phyloP scores from a whole-genome alignment of 2,329 filamentous ascomycete genomes.

The Ophiocordyceps sinensis region DNA sequence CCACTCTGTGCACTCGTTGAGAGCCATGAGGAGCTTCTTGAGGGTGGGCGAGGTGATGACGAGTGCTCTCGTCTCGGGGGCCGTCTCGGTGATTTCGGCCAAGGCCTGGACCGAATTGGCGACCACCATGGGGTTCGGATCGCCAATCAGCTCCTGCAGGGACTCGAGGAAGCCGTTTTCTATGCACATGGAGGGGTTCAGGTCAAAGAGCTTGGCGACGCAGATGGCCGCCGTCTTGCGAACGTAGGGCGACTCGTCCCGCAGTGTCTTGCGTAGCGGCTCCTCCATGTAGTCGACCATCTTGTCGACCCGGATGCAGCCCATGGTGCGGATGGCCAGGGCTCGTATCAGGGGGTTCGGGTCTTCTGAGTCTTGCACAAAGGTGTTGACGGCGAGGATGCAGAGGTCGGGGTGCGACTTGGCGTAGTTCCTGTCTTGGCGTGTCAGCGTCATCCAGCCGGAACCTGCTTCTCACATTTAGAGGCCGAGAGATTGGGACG shows the following conservation, averaged over 20 bases:
- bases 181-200: constrained; percentile 83
- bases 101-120: constrained; percentile 93
- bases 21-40: constrained; percentile 90
- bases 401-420: constrained; percentile 98
- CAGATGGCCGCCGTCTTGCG: constrained; percentile 96
- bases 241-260: constrained; percentile 96
- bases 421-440: constrained; percentile 71
- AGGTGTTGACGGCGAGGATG: constrained; percentile 97
- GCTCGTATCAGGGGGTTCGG: constrained; percentile 92
- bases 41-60: constrained; percentile 68
- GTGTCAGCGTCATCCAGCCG: constrained; percentile 1
- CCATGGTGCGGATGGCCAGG: constrained; percentile 94
- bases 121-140: constrained; percentile 98
- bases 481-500: constrained; percentile 12
- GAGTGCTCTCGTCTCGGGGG: constrained; percentile 79
- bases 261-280: constrained; percentile 83
- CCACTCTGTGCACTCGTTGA: constrained; percentile 99
- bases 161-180: constrained; percentile 94
- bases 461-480: too few relatives aligned
- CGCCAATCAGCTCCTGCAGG: constrained; percentile 88
- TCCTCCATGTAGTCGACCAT: constrained; percentile 99
- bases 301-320: constrained; percentile 94
- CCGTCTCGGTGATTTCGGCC: constrained; percentile 78
- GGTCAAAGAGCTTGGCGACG: constrained; percentile 92
- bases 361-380: constrained; percentile 97